These are phyloP conservation scores for Sugiyamaella novakii DNA, from an alignment of 1,139 yeast genomes.

Conservation along the genomic window DNA sequence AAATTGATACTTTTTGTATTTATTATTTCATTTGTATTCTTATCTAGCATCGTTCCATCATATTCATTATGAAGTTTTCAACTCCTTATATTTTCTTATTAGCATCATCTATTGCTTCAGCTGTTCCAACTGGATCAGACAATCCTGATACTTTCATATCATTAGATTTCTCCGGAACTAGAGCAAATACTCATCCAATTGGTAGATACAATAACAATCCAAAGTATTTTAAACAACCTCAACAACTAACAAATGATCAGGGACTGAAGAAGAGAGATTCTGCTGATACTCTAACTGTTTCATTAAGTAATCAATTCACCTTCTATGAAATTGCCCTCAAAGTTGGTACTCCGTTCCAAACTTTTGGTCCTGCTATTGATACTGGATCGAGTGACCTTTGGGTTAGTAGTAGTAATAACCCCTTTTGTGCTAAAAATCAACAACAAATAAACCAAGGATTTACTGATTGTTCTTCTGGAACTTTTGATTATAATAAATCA, in stretches of 20 bases:
- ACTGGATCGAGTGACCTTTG: conserved; percentile 61
- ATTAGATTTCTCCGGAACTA: conserved; percentile 13
- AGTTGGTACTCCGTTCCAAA: conserved; percentile 46
- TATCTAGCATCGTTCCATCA: too few relatives aligned
- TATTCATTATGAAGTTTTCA: background rate
- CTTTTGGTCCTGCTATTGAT: conserved; percentile 43
- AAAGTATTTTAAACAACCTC: conserved; percentile 27
- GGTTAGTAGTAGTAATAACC: conserved; percentile 48
- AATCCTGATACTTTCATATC: conserved; percentile 2
- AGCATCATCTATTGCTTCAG: background rate
- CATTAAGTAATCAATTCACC: conserved; percentile 29
- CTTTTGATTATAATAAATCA: conserved; percentile 31
- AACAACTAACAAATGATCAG: conserved; percentile 73
- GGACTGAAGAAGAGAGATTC: conserved; percentile 51
- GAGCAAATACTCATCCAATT: conserved; percentile 19
- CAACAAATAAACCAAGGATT: conserved; percentile 22
- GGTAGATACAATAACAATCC: conserved; percentile 16
- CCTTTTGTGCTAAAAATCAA: conserved; percentile 32
- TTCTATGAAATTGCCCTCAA: conserved; percentile 44
- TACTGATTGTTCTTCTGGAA: conserved; percentile 27
- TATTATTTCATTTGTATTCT: too few relatives aligned
- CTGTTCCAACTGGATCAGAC: conserved; percentile 7
- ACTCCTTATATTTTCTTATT: too few relatives aligned
- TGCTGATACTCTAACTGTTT: conserved; percentile 12
- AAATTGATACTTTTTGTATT: too few relatives aligned